Percentiles rank a stretch among this genome's conserved stretches.
Conservation (phyloP, 352 stramenopile species). For the Pythium sukuiense region DNA sequence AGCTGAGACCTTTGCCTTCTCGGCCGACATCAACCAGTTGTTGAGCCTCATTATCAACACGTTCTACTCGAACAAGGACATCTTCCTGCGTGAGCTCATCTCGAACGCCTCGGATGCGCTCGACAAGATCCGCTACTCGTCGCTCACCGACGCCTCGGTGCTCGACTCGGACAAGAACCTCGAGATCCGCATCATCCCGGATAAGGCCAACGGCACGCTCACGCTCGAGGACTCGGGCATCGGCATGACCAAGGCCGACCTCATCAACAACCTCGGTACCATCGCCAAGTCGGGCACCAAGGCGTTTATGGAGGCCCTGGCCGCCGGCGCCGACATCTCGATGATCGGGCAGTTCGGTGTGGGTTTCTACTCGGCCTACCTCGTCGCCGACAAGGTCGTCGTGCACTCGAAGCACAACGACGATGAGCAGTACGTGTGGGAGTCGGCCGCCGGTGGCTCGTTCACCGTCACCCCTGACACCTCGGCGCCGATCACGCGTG, state of each 20-base stretch:
- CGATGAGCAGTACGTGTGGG: slow-evolving; percentile 97
- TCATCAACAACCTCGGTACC: slow-evolving; percentile 99
- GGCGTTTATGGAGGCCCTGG: slow-evolving; percentile 99
- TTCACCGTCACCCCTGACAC: slow-evolving; percentile 96
- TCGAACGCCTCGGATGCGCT: slow-evolving; percentile 96
- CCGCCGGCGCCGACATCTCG: slow-evolving; percentile 96
- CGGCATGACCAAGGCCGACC: slow-evolving; percentile 99
- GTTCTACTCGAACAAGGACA: slow-evolving; percentile 99
- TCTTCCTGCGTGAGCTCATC: slow-evolving; percentile 97
- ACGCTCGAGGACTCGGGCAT: slow-evolving; percentile 99
- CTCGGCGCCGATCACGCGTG: slow-evolving; percentile 83
- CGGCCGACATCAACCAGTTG: slow-evolving; percentile 99
- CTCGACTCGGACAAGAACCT: slow-evolving; percentile 97
- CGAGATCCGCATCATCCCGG: slow-evolving; percentile 98
- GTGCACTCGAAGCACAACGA: slow-evolving; percentile 99
- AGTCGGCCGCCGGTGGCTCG: slow-evolving; percentile 95
- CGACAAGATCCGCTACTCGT: slow-evolving; percentile 98
- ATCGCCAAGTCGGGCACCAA: slow-evolving; percentile 99
- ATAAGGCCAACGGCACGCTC: slow-evolving; percentile 99
- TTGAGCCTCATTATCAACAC: slow-evolving; percentile 98
- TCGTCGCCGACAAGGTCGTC: slow-evolving; percentile 98
- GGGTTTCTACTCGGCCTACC: slow-evolving; percentile 99
- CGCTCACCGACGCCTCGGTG: slow-evolving; percentile 94
- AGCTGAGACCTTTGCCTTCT: slow-evolving; percentile 99
- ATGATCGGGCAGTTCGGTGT: slow-evolving; percentile 99